Conservation (phyloP, 768 basidiomycete genomes). For the Hygrocybe punicea region DNA sequence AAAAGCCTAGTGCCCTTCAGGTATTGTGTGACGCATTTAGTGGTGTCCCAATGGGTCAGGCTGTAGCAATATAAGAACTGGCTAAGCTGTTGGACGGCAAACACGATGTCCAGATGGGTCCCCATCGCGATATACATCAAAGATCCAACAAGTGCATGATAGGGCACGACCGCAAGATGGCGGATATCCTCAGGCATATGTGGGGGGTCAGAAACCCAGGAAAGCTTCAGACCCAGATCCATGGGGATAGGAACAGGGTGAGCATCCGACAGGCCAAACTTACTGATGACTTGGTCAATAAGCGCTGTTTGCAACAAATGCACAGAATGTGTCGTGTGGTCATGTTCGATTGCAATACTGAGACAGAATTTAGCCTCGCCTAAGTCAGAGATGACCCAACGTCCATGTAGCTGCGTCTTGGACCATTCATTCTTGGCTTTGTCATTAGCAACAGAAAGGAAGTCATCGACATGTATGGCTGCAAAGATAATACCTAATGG, state of each 20-base stretch:
- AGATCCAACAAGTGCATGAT: constrained; percentile 13
- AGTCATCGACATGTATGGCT: constrained; percentile 37
- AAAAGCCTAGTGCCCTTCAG: constrained; percentile 1
- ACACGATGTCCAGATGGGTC: constrained; percentile 26
- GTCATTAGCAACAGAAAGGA: constrained; percentile 19
- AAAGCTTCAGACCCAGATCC: neutral
- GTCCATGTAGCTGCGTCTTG: constrained; percentile 24
- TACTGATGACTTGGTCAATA: constrained; percentile 15
- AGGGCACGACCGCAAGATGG: neutral
- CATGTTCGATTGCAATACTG: constrained; percentile 36
- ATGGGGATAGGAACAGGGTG: neutral
- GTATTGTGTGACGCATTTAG: constrained; percentile 18
- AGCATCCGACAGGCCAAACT: neutral
- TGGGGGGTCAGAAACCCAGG: neutral
- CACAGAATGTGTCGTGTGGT: constrained; percentile 18
- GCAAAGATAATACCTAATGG: constrained; percentile 24
- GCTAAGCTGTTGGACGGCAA: constrained; percentile 22
- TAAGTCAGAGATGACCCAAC: constrained; percentile 35
- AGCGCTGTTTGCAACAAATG: constrained; percentile 25
- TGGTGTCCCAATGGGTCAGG: constrained; percentile 25
- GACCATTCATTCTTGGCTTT: constrained; percentile 14
- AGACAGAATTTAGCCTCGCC: constrained; percentile 31
- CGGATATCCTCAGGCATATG: neutral
- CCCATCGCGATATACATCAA: constrained; percentile 19
- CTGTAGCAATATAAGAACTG: constrained; percentile 30